Percentiles rank a stretch among this genome's conserved stretches.
phyloP scores from a whole-genome alignment of 1,139 yeast genomes.

The Candida albicans region DNA sequence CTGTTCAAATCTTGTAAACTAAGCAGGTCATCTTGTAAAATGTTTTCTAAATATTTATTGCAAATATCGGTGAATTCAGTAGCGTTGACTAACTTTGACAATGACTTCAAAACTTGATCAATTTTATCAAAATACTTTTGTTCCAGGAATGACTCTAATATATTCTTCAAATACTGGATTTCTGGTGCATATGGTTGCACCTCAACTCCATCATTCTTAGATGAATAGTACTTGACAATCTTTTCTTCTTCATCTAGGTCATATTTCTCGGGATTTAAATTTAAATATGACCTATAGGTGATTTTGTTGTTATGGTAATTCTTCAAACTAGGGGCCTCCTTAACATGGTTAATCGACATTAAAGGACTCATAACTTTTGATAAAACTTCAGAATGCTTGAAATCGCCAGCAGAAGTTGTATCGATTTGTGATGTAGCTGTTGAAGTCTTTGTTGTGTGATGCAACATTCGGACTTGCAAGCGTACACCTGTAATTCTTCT shows the following conservation, averaged over 20 bases:
- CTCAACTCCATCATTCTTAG: constrained; percentile 10
- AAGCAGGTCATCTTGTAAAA: constrained; percentile 31
- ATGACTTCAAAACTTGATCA: constrained; percentile 58
- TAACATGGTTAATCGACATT: not conserved
- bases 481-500: not conserved
- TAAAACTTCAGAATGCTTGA: not conserved
- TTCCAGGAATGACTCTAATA: constrained; percentile 33
- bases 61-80: constrained; percentile 34
- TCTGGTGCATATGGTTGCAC: constrained; percentile 12
- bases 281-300: constrained; percentile 6
- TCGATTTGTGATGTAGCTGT: not conserved
- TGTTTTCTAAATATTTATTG: constrained; percentile 40
- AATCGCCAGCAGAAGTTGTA: not conserved
- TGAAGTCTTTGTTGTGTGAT: not conserved
- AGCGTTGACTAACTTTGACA: constrained; percentile 40
- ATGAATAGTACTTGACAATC: constrained; percentile 4
- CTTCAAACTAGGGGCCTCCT: not conserved
- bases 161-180: constrained; percentile 11
- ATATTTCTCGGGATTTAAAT: constrained; percentile 5
- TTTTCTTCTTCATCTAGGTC: constrained; percentile 1
- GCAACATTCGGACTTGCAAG: not conserved
- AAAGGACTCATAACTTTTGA: constrained; percentile 1
- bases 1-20: constrained; percentile 27
- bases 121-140: constrained; percentile 74
- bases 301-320: not conserved